Evolutionary conservation across 2,329 filamentous ascomycete genomes (phyloP).

Genomic region (Monosporascus sp.): DNA sequence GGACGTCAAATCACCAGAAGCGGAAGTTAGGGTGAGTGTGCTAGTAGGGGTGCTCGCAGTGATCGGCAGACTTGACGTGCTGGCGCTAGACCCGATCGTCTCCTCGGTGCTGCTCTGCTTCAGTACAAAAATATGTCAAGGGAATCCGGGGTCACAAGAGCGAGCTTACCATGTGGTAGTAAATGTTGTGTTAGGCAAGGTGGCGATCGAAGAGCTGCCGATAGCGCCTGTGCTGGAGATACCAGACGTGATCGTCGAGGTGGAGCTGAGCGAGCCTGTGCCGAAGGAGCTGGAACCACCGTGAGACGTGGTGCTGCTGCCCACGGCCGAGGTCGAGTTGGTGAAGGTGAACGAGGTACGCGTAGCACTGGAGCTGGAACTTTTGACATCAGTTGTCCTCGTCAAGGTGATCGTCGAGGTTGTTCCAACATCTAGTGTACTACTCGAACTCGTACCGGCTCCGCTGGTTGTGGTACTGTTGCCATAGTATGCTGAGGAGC

Average conservation of each 20-base stretch:
- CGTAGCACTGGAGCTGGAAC: constrained; percentile 2
- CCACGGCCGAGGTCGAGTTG: neutral
- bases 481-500: neutral
- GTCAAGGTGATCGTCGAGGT: neutral
- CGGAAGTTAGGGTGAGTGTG: neutral
- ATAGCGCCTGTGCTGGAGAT: constrained; percentile 1
- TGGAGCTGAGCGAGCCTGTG: neutral
- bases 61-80: neutral
- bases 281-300: neutral
- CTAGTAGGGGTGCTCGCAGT: constrained; percentile 1
- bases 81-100: neutral
- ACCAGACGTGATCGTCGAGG: neutral
- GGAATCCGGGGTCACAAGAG: neutral
- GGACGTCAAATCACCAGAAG: neutral
- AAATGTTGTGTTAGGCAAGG: neutral
- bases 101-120: constrained; percentile 8
- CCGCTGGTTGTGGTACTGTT: neutral
- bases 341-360: constrained; percentile 2
- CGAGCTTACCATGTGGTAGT: constrained; percentile 12
- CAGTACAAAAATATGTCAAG: neutral
- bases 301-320: neutral
- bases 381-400: neutral
- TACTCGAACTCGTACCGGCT: neutral
- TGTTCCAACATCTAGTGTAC: neutral
- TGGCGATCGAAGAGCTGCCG: constrained; percentile 2